Percentiles rank a stretch among this genome's conserved stretches.
These are phyloP conservation scores for Antarctomyces pellizariae DNA, from an alignment of 495 filamentous ascomycete species.

Conservation along the genomic window DNA sequence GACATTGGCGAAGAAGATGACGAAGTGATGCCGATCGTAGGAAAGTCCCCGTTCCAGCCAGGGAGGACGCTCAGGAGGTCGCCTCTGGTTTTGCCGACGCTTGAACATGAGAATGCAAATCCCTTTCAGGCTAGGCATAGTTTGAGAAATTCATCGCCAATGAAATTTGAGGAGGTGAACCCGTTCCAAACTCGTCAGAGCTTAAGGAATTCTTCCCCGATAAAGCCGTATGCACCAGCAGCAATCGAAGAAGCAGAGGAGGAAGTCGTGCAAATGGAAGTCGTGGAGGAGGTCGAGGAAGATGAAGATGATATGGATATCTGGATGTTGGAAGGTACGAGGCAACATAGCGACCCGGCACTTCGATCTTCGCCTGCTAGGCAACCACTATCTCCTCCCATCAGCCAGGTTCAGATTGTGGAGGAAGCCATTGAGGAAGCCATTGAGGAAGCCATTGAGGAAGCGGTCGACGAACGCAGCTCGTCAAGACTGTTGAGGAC, in stretches of 20 bases:
- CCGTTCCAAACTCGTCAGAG: neutral
- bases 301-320: slow-evolving; percentile 6
- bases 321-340: slow-evolving; percentile 2
- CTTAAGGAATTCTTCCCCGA: too few relatives aligned
- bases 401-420: slow-evolving; percentile 1
- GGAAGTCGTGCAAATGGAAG: slow-evolving; percentile 7
- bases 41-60: too few relatives aligned
- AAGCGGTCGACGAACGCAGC: slow-evolving; percentile 1
- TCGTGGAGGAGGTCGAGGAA: slow-evolving; percentile 11
- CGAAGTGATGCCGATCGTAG: too few relatives aligned
- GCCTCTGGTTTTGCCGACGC: slow-evolving; percentile 6
- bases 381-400: neutral
- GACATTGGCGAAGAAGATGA: neutral
- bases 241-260: slow-evolving; percentile 7
- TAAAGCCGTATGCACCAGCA: neutral
- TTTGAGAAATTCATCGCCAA: neutral
- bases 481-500: neutral
- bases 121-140: slow-evolving; percentile 1
- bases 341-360: slow-evolving; percentile 1
- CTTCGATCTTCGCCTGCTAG: neutral
- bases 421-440: slow-evolving; percentile 12
- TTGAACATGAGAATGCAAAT: slow-evolving; percentile 4
- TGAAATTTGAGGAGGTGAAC: neutral
- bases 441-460: slow-evolving; percentile 8
- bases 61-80: neutral